Conservation (phyloP, 1,284 basidiomycete species). For the Irpex lacteus region DNA sequence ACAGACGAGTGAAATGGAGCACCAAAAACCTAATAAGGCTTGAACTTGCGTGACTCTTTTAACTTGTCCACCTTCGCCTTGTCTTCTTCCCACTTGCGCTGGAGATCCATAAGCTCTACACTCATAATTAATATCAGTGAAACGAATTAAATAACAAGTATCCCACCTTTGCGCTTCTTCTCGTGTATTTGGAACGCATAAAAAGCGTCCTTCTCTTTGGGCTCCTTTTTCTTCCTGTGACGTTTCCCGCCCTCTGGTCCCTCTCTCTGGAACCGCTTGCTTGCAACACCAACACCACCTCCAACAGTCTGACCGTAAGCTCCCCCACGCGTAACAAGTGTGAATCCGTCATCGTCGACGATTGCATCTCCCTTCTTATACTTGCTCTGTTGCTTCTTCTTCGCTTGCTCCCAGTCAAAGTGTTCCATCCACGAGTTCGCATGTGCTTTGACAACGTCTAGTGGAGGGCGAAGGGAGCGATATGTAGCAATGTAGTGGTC, state of each 20-base stretch:
- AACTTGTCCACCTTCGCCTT: slow-evolving; percentile 84
- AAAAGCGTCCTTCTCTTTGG: slow-evolving; percentile 72
- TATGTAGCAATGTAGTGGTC: slow-evolving; percentile 68
- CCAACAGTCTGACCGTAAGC: slow-evolving; percentile 84
- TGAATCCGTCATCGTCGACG: slow-evolving; percentile 92
- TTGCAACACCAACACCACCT: slow-evolving; percentile 77
- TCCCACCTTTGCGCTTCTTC: slow-evolving; percentile 78
- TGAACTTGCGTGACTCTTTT: slow-evolving; percentile 78
- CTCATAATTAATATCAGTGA: slow-evolving; percentile 1
- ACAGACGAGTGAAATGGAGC: neutral
- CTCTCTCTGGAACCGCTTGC: slow-evolving; percentile 53
- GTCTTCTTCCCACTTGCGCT: slow-evolving; percentile 82
- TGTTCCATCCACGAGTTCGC: slow-evolving; percentile 74
- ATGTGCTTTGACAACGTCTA: slow-evolving; percentile 68
- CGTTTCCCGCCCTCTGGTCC: slow-evolving; percentile 20
- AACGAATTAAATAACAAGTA: slow-evolving; percentile 6
- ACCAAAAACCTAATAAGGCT: slow-evolving; percentile 59
- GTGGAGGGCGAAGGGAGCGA: slow-evolving; percentile 63
- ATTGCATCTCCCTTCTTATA: slow-evolving; percentile 80
- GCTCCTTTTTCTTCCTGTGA: slow-evolving; percentile 50
- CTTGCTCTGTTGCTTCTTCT: slow-evolving; percentile 60
- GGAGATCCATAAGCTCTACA: slow-evolving; percentile 72
- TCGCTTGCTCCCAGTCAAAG: slow-evolving; percentile 71
- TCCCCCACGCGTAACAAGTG: slow-evolving; percentile 84
- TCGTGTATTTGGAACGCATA: slow-evolving; percentile 89